A percentile compares a stretch with the other conserved stretches of the same genome.
Conservation (phyloP, 352 stramenopile species). For the Blastocystis sp. region DNA sequence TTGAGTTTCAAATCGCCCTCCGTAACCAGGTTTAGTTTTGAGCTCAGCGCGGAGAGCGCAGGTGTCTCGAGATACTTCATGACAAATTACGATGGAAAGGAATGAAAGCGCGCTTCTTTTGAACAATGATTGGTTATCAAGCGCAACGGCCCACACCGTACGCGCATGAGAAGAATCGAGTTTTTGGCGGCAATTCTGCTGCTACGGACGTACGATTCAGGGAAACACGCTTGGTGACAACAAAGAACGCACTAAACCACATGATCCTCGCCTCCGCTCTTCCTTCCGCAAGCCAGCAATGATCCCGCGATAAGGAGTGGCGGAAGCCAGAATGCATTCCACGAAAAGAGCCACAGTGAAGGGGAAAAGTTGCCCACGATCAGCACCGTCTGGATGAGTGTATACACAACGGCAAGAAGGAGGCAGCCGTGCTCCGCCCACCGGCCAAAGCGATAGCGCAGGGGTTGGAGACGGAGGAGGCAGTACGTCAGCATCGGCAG, state of each 20-base stretch:
- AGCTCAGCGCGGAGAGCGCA: constrained; percentile 31
- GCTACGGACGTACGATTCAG: no score
- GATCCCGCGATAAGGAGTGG: background rate
- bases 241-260: background rate
- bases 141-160: no score
- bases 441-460: background rate
- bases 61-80: constrained; percentile 64
- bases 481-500: background rate
- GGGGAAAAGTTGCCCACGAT: background rate
- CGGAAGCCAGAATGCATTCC: background rate
- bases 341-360: background rate
- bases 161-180: no score
- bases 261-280: background rate
- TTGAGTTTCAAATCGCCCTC: constrained; percentile 62
- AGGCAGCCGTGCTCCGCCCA: background rate
- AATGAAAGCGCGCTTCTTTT: no score
- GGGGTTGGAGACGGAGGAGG: background rate
- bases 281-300: background rate
- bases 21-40: constrained; percentile 55
- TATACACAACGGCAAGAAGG: background rate
- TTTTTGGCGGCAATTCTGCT: no score
- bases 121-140: no score
- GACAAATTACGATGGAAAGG: background rate
- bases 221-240: no score
- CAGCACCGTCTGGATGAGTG: background rate